These are phyloP conservation scores for Fusarium robinianum DNA, from an alignment of 2,329 filamentous ascomycete species.

Conservation along the genomic window DNA sequence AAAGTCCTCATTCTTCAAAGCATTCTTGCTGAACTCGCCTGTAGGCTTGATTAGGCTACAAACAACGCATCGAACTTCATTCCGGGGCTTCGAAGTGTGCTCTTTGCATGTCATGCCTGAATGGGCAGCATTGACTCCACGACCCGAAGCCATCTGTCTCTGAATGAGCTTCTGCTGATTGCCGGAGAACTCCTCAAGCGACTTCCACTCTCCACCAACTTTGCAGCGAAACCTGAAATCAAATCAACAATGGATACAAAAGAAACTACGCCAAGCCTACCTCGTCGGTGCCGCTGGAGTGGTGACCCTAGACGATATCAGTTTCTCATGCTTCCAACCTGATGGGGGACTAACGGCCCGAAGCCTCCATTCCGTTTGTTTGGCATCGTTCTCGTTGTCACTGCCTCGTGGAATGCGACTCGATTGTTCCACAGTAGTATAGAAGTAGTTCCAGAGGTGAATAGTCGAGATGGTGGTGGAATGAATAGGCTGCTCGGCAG, in stretches of 20 bases:
- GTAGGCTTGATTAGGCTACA: conserved; percentile 38
- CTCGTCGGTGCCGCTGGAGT: conserved; percentile 4
- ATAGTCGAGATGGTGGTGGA: too few species aligned
- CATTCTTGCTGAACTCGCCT: conserved; percentile 39
- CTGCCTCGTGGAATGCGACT: too few species aligned
- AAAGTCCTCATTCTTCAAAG: conserved; percentile 34
- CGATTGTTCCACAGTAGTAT: too few species aligned
- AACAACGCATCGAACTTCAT: conserved; percentile 40
- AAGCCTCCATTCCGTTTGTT: conserved; percentile 16
- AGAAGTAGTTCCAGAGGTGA: too few species aligned
- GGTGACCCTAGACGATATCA: conserved; percentile 13
- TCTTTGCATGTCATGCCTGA: conserved; percentile 45
- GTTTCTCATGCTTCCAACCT: neutral
- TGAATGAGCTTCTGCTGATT: conserved; percentile 39
- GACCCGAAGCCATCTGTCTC: conserved; percentile 13
- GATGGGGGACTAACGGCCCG: conserved; percentile 19
- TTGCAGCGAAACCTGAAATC: conserved; percentile 42
- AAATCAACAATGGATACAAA: neutral
- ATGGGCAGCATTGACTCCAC: conserved; percentile 35
- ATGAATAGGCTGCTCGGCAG: too few species aligned
- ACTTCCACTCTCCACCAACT: conserved; percentile 44
- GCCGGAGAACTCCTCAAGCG: conserved; percentile 39
- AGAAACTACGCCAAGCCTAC: conserved; percentile 2
- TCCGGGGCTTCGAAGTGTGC: conserved; percentile 34
- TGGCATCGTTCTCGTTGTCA: conserved; percentile 4